Base-by-base conservation (phyloP, 116 monocot species). In the Thalassia testudinum region DNA sequence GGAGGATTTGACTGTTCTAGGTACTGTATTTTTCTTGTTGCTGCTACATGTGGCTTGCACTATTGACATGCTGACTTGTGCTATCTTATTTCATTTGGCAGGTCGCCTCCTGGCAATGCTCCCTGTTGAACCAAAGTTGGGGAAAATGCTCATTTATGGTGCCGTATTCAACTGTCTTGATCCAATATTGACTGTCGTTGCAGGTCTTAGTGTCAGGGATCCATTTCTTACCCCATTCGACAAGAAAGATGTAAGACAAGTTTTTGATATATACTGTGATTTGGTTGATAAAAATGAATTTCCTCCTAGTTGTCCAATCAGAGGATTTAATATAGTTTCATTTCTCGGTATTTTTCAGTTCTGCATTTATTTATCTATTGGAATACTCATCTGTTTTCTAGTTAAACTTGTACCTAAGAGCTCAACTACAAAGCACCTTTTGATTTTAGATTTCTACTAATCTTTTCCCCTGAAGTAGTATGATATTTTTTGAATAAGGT, bases 121-220 rank as follows among this genome's bases (percentile, higher is more conserved):
- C 30, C 97, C 97, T 8, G 97, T 97, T 69, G 97, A 97, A 60
- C 97, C 97, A 24, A 89, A 97, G 57, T 65, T 97, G 8, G 97
- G 97, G 38, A 97, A 97, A 57, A 97, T 97, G 97, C 82, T 97
- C 25, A 86, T 97, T 27, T 82, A 67, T 56, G 97, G 97, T 20
- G 78, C 97, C 58, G 85, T 97, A 44, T 97, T 97, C 63, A 89
- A 75, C 26, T 97, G 97, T 24, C 75, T 97, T 21, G 97, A 97
- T 61, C 89, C 97, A 59, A 68, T 97, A 38, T 27, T 97, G 55
- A 97, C 97, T 52, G 81, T 97, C 56, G 97, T 97, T 66, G 81
- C 97, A 64, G 97, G 97, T 27, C 63, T 97, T 37, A 97, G 89
- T 57, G 89, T 75, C 60, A 89, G 97, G 73, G 89, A 97, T 75